Conservation (phyloP, 1,284 basidiomycete genomes). For the Ganoderma sp. region DNA sequence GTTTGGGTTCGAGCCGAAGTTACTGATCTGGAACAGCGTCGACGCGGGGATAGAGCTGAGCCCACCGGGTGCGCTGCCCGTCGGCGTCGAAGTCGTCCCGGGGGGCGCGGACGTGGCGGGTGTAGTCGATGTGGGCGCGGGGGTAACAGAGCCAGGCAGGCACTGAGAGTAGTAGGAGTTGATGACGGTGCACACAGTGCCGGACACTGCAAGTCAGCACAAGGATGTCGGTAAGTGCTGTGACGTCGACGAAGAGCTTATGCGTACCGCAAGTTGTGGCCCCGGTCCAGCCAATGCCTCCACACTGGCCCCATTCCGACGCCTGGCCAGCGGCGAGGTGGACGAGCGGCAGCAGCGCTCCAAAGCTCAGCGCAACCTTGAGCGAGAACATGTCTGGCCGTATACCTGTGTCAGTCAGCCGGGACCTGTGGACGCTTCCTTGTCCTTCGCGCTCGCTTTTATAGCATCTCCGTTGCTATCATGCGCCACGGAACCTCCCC, state of each 20-base stretch:
- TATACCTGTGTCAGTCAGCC: background rate
- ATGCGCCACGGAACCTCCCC: background rate
- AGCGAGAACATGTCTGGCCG: slow-evolving; percentile 21
- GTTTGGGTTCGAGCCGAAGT: slow-evolving; percentile 58
- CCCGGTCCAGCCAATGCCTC: slow-evolving; percentile 45
- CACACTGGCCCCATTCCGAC: slow-evolving; percentile 44
- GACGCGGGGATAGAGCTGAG: slow-evolving; percentile 31
- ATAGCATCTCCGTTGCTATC: background rate
- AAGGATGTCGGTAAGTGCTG: slow-evolving; percentile 35
- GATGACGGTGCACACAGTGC: slow-evolving; percentile 36
- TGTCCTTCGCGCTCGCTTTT: background rate
- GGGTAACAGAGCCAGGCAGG: slow-evolving; percentile 34
- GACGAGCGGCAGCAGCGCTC: slow-evolving; percentile 37
- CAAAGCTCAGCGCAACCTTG: slow-evolving; percentile 27
- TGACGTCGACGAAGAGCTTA: slow-evolving; percentile 5
- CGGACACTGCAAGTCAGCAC: slow-evolving; percentile 40
- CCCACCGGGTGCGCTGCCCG: slow-evolving; percentile 3
- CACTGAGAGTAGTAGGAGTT: slow-evolving; percentile 45
- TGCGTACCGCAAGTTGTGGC: slow-evolving; percentile 47
- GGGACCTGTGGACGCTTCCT: background rate
- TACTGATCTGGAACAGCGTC: slow-evolving; percentile 34
- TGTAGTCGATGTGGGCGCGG: slow-evolving; percentile 13
- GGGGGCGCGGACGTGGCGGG: background rate
- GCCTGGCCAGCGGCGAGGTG: slow-evolving; percentile 42
- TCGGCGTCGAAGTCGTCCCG: background rate